A percentile compares a stretch with the other conserved stretches of the same genome.
These are phyloP conservation scores for Dipodascus albidus DNA, from an alignment of 805 yeast genomes.

Conservation along the genomic window DNA sequence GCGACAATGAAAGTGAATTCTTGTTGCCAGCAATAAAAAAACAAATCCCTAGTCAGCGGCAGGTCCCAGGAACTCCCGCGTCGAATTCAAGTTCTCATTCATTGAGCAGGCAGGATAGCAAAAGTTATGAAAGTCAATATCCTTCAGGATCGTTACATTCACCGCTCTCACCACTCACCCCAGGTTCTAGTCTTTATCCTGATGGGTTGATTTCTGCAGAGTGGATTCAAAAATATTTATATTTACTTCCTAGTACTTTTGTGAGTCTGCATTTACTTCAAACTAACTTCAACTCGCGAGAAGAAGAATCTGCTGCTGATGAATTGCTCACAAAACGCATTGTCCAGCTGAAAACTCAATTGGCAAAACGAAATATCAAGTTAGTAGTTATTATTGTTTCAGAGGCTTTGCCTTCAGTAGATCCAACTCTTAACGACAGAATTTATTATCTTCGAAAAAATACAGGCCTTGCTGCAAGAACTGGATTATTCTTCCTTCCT, in stretches of 20 bases:
- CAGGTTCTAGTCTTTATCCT: constrained; percentile 30
- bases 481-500: constrained; percentile 34
- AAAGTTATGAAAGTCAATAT: constrained; percentile 2
- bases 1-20: constrained; percentile 8
- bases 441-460: constrained; percentile 29
- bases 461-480: constrained; percentile 34
- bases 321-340: constrained; percentile 15
- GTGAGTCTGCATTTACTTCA: constrained; percentile 33
- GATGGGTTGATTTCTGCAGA: constrained; percentile 32
- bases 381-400: constrained; percentile 2
- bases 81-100: constrained; percentile 6
- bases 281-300: not conserved
- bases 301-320: constrained; percentile 20
- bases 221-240: constrained; percentile 45
- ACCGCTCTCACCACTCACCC: constrained; percentile 34
- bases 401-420: constrained; percentile 13
- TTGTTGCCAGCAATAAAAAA: constrained; percentile 5
- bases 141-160: constrained; percentile 18
- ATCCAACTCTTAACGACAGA: constrained; percentile 23
- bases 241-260: constrained; percentile 36
- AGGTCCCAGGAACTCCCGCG: not conserved
- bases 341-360: constrained; percentile 8
- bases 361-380: constrained; percentile 1
- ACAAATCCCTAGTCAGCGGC: constrained; percentile 1
- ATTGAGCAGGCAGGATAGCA: not conserved